phyloP scores from a whole-genome alignment of 805 yeast genomes.

The Yarrowia bubula region DNA sequence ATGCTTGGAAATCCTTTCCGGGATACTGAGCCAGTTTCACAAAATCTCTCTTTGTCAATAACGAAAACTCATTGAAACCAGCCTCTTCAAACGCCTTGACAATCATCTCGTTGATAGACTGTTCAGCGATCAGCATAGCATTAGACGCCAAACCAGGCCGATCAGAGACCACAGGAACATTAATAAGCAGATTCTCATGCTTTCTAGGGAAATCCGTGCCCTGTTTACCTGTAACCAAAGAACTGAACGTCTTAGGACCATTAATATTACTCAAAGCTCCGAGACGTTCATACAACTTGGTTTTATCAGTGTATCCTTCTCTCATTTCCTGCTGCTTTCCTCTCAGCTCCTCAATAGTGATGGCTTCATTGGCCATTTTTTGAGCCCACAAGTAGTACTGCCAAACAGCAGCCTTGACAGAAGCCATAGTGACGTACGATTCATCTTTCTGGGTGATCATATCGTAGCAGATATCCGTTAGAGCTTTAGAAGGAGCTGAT shows the following conservation, averaged over 20 bases:
- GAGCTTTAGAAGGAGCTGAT: not conserved
- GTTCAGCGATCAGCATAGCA: slow-evolving; percentile 19
- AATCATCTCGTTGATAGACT: slow-evolving; percentile 18
- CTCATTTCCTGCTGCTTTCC: slow-evolving; percentile 15
- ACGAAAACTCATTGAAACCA: slow-evolving; percentile 11
- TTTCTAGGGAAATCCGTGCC: slow-evolving; percentile 4
- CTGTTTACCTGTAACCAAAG: not conserved
- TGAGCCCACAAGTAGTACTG: slow-evolving; percentile 20
- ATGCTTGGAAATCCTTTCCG: not conserved
- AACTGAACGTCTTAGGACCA: not conserved
- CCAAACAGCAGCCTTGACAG: slow-evolving; percentile 21
- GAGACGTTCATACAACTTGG: slow-evolving; percentile 10
- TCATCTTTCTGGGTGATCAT: slow-evolving; percentile 24
- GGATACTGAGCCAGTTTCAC: slow-evolving; percentile 3
- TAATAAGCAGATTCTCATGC: slow-evolving; percentile 10
- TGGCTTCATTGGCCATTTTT: slow-evolving; percentile 26
- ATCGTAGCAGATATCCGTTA: slow-evolving; percentile 13
- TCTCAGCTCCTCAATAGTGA: slow-evolving; percentile 3
- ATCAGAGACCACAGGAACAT: slow-evolving; percentile 12
- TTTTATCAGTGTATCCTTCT: slow-evolving; percentile 1
- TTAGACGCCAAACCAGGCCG: not conserved
- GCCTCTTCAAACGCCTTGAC: slow-evolving; percentile 5
- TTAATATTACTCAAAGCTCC: not conserved
- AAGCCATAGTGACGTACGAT: slow-evolving; percentile 14
- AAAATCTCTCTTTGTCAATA: not conserved